Evolutionary conservation across 2,329 filamentous ascomycete genomes (phyloP), one percentile per base, ranked within the genome.

Genomic region (Peltaster fructicola): DNA sequence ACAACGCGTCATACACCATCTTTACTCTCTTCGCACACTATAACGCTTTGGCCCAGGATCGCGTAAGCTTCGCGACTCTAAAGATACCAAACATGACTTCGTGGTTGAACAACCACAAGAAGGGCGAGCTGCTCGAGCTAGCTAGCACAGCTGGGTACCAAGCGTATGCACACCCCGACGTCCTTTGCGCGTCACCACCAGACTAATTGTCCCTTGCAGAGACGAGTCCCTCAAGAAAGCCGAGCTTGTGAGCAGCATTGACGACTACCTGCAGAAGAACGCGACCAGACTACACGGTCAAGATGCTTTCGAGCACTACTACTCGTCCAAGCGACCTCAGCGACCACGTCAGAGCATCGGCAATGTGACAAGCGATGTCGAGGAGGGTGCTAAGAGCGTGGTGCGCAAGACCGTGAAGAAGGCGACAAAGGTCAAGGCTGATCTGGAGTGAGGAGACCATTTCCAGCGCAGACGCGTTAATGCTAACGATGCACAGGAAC

Each of bases 171-270:
- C 14, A 19, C 16, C 16, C 24, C 84, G 77, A 44, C 72, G 67
- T 44, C 17, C 15, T 22, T 10, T 14, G n/a, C n/a, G n/a, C 8
- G 9, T n/a, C 8, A 5, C 8, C n/a, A 16, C 22, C 25, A 16
- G 25, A 22, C 7, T 14, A 12, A 19, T 15, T 7, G 1, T 4
- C 16, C n/a, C n/a, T n/a, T n/a, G n/a, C 29, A 47, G 44, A 23
- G 30, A 40, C 12, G 70, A 79, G 37, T 59, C 63, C 29, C 56
- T 74, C 35, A 77, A 75, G 51, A 92, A 92, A 54, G 59, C 63
- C 35, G 81, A 92, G 23, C 67, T 95, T 31, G 79, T 85, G 45
- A 51, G 63, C 30, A 66, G 66, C 21, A 67, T 91, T 35, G 77
- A 90, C 40, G 64, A 73, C 22, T 73, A 71, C 52, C 66, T 91